Percentiles rank a stretch among this genome's conserved stretches.
These are phyloP conservation scores for Sphagnum magellanicum DNA, from an alignment of 228 moss, liverwort and hornwort species.

Conservation along the genomic window DNA sequence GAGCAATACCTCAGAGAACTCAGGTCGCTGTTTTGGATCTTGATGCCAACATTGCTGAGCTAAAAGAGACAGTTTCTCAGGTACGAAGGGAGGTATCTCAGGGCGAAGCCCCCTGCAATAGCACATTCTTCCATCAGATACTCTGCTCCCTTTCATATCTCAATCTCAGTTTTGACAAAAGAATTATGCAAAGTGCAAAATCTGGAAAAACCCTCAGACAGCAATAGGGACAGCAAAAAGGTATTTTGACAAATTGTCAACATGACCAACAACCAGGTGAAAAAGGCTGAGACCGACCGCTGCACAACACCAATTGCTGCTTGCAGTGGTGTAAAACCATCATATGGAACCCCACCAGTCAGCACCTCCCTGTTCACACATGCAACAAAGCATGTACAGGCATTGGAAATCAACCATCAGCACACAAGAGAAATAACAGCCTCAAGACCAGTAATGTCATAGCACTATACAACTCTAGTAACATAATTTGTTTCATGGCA, in stretches of 20 bases:
- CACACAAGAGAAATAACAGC: no score
- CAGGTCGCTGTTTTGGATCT: constrained; percentile 41
- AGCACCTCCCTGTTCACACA: constrained; percentile 71
- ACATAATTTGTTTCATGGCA: no score
- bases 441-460: no score
- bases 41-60: constrained; percentile 49
- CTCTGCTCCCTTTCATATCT: not conserved
- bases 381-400: not conserved
- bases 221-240: not conserved
- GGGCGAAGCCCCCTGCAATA: constrained; percentile 43
- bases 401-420: no score
- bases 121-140: not conserved
- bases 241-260: not conserved
- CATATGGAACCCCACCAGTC: constrained; percentile 81
- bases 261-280: not conserved
- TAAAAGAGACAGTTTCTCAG: constrained; percentile 19
- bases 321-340: constrained; percentile 85
- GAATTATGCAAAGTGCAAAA: not conserved
- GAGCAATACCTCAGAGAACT: constrained; percentile 40
- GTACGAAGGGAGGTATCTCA: constrained; percentile 20
- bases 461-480: no score
- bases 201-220: not conserved
- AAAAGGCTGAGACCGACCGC: constrained; percentile 34
- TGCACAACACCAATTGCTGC: constrained; percentile 98
- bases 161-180: no score